Conservation (phyloP, 2,329 filamentous ascomycete genomes). For the Fusarium metavorans region DNA sequence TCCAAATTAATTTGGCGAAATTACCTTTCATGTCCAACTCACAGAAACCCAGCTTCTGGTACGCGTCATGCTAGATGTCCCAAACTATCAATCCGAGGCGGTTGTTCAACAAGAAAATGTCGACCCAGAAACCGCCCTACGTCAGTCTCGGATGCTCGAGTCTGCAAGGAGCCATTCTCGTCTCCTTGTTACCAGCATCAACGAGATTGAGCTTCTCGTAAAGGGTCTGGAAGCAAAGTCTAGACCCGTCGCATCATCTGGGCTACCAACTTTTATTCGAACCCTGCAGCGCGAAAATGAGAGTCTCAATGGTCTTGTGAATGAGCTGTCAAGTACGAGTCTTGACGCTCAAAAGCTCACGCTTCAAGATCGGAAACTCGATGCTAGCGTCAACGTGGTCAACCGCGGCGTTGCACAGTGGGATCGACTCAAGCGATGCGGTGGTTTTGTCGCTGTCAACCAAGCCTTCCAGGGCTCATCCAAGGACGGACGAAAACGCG, state of each 20-base stretch:
- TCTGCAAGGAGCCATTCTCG: slow-evolving; percentile 21
- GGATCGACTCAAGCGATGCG: slow-evolving; percentile 50
- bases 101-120: slow-evolving; percentile 8
- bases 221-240: slow-evolving; percentile 22
- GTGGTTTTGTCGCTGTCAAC: slow-evolving; percentile 47
- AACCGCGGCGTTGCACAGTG: slow-evolving; percentile 45
- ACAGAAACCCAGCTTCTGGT: too few species aligned
- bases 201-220: slow-evolving; percentile 18
- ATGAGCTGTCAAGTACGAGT: slow-evolving; percentile 19
- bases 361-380: slow-evolving; percentile 34
- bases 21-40: not conserved
- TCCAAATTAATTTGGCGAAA: not conserved
- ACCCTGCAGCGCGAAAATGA: slow-evolving; percentile 25
- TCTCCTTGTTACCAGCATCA: slow-evolving; percentile 3
- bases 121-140: slow-evolving; percentile 9
- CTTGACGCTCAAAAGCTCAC: slow-evolving; percentile 17
- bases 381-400: slow-evolving; percentile 39
- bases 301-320: slow-evolving; percentile 13
- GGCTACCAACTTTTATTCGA: slow-evolving; percentile 25
- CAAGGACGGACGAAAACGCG: slow-evolving; percentile 40
- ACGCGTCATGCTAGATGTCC: slow-evolving; percentile 8
- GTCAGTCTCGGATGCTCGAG: slow-evolving; percentile 29
- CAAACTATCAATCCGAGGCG: not conserved
- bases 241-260: slow-evolving; percentile 26
- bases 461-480: slow-evolving; percentile 50